Evolutionary conservation across 2,329 filamentous ascomycete genomes (phyloP).

Genomic region (Leptographium lundbergii): DNA sequence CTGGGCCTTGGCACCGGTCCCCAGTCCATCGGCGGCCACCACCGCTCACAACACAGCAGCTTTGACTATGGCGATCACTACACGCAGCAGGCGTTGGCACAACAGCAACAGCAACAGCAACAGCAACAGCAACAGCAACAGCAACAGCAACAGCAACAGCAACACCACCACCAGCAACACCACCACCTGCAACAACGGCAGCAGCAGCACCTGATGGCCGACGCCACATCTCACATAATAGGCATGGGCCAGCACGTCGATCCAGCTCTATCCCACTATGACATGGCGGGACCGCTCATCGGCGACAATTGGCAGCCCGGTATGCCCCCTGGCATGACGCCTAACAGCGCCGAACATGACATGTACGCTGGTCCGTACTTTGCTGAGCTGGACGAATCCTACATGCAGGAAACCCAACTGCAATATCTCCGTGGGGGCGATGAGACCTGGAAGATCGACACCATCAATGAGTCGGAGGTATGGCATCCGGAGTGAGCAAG

Average conservation of each 20-base stretch:
- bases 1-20: background rate
- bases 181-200: background rate
- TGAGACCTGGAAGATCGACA: constrained; percentile 17
- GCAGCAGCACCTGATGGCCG: background rate
- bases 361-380: constrained; percentile 14
- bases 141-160: constrained; percentile 3
- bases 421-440: constrained; percentile 13
- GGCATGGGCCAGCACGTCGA: constrained; percentile 17
- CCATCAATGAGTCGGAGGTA: constrained; percentile 12
- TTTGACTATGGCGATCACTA: constrained; percentile 4
- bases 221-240: background rate
- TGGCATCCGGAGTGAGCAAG: constrained; percentile 9
- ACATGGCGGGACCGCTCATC: constrained; percentile 13
- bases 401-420: constrained; percentile 11
- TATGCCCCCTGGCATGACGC: background rate
- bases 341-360: background rate
- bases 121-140: constrained; percentile 6
- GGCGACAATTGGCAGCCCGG: constrained; percentile 6
- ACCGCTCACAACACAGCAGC: background rate
- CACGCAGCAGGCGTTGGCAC: background rate
- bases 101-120: constrained; percentile 4
- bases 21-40: background rate
- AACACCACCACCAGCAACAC: constrained; percentile 3
- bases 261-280: constrained; percentile 11
- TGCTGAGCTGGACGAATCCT: constrained; percentile 16